Base-by-base conservation (phyloP, 345 rosid genomes). In the Fremontodendron californicum region DNA sequence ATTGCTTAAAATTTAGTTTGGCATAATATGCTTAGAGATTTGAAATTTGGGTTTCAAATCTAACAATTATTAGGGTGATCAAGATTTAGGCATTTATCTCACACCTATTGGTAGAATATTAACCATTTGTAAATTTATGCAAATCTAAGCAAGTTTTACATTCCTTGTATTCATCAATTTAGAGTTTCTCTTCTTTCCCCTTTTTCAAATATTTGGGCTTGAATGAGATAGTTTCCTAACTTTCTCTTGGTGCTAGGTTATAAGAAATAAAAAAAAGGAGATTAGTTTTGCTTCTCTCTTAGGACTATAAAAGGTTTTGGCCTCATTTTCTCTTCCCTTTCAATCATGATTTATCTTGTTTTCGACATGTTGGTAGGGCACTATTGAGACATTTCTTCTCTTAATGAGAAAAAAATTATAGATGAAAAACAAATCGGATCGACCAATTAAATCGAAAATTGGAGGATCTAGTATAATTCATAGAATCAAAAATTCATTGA, bases 241-340 rank as follows among this genome's bases (percentile, higher is more conserved):
- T n/a, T n/a, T n/a, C 33, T 57, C 62, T 57, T 9, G 31, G 16
- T 23, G 62, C 31, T 25, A 21, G 13, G 13, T 4, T 21, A 55
- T 55, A n/a, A 55, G 8, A 55, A 21, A n/a, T n/a, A n/a, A n/a
- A n/a, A n/a, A 45, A 42, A 10, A 9, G 57, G 57, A 8, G 51
- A 4, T 19, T 51, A 51, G 21, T 6, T 19, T 51, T 18, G 42
- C 16, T 13, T 61, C 5, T 29, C 66, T 61, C 15, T 7, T 29
- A 31, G 15, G n/a, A 2, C 6, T 7, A 31, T 9, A 42, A 54
- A 69, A 45, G 62, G 57, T 71, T 71, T 21, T 78, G 77, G 79
- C 65, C 67, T 77, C 74, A 65, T 43, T 82, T 82, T 77, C 77
- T 79, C 78, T 31, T 71, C 54, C 58, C 78, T 83, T 48, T 1